Evolutionary conservation across 257 asterid species (phyloP), one percentile per base, ranked within the genome.

Genomic region (Nicotiana noctiflora): DNA sequence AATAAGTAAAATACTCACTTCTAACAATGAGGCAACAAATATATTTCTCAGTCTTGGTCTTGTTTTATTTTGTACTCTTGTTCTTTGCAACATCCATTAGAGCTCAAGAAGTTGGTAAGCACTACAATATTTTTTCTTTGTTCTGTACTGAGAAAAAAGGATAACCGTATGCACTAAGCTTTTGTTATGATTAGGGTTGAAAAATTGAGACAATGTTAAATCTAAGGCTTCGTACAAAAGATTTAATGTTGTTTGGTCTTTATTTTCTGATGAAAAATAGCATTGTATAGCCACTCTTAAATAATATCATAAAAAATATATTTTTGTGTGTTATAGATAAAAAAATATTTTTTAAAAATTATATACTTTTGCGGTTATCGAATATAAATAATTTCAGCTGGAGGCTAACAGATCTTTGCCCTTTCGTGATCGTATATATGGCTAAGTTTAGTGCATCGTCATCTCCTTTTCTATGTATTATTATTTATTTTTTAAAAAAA

Each of bases 21-120:
- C 77, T 21, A 44, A 40, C 5, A 44, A 72, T 72, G 78, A 46
- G 23, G 78, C 7, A 46, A 46, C 78, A 72, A 23, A 72, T 40
- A 72, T 72, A 72, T 72, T 8, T 44, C 2, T 7, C 60, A 44
- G 1, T 23, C 49, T 23, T 72, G 25, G 7, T 46, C 40, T 21
- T 72, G 25, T 17, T 61, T 23, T 61, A 2, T 61, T 61, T 61
- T 15, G 3, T 61, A 2, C 13, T 72, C 60, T 21, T 72, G 1
- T 44, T 70, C 77, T 46, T 46, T 52, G 23, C 23, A 2, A 13
- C 23, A 72, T 46, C 31, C 2, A 72, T 72, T 46, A 72, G 17
- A 21, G 78, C 78, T 23, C 78, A 72, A 72, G 78, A 72, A 72
- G 78, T 72, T 72, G 78, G 78, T 72, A 72, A 46, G 78, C 13